phyloP scores from a whole-genome alignment of 257 asterid genomes.

The Jasminum sambac region DNA sequence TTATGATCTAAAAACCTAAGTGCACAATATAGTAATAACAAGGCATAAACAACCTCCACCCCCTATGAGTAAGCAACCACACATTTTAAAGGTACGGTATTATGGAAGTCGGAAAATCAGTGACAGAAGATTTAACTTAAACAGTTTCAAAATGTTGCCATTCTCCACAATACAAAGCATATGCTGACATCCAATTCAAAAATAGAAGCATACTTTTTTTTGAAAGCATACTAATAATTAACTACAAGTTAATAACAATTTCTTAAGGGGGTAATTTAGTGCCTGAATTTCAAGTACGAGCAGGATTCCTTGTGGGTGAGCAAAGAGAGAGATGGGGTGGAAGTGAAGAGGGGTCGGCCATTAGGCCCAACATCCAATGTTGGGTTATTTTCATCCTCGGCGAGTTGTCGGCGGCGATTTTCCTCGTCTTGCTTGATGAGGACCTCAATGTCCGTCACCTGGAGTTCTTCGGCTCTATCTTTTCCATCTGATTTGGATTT shows the following conservation, averaged over 20 bases:
- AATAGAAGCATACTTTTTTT: slow-evolving; percentile 5
- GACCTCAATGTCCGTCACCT: slow-evolving; percentile 31
- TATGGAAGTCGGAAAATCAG: background rate
- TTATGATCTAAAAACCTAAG: slow-evolving; percentile 5
- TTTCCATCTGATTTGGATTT: slow-evolving; percentile 45
- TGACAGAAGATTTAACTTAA: background rate
- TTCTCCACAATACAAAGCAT: background rate
- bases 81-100: background rate
- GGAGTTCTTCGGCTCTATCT: slow-evolving; percentile 38
- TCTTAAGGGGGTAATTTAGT: background rate
- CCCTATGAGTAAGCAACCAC: background rate
- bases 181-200: background rate
- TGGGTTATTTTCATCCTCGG: slow-evolving; percentile 66
- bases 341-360: slow-evolving; percentile 78
- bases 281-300: slow-evolving; percentile 79
- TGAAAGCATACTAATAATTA: slow-evolving; percentile 7
- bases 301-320: slow-evolving; percentile 55
- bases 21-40: background rate
- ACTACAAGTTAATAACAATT: background rate
- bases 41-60: background rate
- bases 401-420: slow-evolving; percentile 68
- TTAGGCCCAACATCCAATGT: slow-evolving; percentile 75
- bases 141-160: background rate
- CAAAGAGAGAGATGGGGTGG: slow-evolving; percentile 49
- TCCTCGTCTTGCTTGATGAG: slow-evolving; percentile 45